Base-by-base conservation (phyloP, 2,329 filamentous ascomycete species). In the Phyllosticta citrichinensis region DNA sequence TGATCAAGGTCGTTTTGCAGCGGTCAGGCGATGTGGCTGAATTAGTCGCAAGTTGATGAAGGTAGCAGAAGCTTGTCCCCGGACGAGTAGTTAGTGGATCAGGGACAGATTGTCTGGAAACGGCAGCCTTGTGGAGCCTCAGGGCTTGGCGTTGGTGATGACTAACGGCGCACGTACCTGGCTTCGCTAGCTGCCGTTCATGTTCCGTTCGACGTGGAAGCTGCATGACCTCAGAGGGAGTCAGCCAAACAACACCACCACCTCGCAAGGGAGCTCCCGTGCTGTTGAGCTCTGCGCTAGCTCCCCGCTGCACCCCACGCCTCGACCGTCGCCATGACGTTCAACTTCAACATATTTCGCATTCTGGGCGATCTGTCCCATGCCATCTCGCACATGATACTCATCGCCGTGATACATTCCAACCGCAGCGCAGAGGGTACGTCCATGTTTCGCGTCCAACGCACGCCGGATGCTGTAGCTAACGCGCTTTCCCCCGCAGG, bases 401-500 rank as follows among this genome's bases (percentile, higher is more conserved):
- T 97, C 68, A 91, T 97, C 76, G 89, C 87, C 78, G 86, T 91
- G 60, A 96, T 97, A 69, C 91, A 96, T 76, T 83, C 84, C 66
- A 96, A 97, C 71, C 83, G 83, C 70, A 94, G 88, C 73, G 88
- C 91, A 55, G 91, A 96, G 80, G 91, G 87, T 86, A 75, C 62
- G 63, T 61, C 35, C 56, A 62, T 24, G 56, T 55, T 53, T 5
- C 51, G 17, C 19, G 2, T 10, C 14, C 11, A 52, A 10, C 17
- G 53, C 25, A 25, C 12, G 52, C 12, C 25, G 35, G 25, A 27
- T 57, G 19, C n/a, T 12, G 54, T 33, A 53, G 24, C 56, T 55
- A 33, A 11, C 25, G 24, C 40, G 17, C 52, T 51, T n/a, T 30
- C 10, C 24, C 40, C 17, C 52, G 22, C 62, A 89, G 88, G 92